Percentiles rank a stretch among this genome's conserved stretches.
These are phyloP conservation scores for Aspergillus sp. DNA, from an alignment of 2,329 filamentous ascomycete genomes.

Conservation along the genomic window DNA sequence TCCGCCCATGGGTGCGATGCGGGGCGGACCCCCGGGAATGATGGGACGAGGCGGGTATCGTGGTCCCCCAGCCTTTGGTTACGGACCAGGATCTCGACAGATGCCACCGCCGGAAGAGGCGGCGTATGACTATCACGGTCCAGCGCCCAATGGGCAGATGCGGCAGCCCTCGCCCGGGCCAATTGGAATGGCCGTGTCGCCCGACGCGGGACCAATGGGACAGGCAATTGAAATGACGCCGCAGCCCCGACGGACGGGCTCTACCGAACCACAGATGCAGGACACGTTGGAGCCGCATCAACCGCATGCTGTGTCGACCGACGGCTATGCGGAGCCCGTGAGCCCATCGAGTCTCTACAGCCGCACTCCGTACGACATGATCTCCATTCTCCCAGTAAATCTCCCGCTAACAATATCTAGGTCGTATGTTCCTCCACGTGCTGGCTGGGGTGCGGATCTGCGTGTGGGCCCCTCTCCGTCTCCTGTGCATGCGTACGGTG, in stretches of 20 bases:
- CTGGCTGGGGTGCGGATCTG: conserved; percentile 32
- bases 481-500: conserved; percentile 21
- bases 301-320: conserved; percentile 26
- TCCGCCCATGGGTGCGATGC: conserved; percentile 35
- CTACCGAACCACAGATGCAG: conserved; percentile 34
- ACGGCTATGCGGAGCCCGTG: conserved; percentile 30
- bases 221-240: conserved; percentile 81
- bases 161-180: conserved; percentile 33
- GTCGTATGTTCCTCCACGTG: conserved; percentile 48
- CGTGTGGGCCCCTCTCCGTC: conserved; percentile 14
- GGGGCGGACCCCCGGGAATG: conserved; percentile 38
- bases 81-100: conserved; percentile 42
- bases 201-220: conserved; percentile 48
- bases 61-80: conserved; percentile 52
- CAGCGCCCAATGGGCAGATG: conserved; percentile 18
- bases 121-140: conserved; percentile 24
- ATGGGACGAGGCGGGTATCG: conserved; percentile 42
- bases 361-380: conserved; percentile 64
- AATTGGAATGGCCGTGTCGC: conserved; percentile 35
- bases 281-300: conserved; percentile 20
- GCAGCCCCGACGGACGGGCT: conserved; percentile 48
- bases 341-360: conserved; percentile 73
- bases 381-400: not conserved
- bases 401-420: conserved; percentile 19
- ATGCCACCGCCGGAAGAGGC: conserved; percentile 26